A percentile compares a stretch with the other conserved stretches of the same genome.
phyloP scores from a whole-genome alignment of 2,329 filamentous ascomycete species.

The Diaporthe helianthi region DNA sequence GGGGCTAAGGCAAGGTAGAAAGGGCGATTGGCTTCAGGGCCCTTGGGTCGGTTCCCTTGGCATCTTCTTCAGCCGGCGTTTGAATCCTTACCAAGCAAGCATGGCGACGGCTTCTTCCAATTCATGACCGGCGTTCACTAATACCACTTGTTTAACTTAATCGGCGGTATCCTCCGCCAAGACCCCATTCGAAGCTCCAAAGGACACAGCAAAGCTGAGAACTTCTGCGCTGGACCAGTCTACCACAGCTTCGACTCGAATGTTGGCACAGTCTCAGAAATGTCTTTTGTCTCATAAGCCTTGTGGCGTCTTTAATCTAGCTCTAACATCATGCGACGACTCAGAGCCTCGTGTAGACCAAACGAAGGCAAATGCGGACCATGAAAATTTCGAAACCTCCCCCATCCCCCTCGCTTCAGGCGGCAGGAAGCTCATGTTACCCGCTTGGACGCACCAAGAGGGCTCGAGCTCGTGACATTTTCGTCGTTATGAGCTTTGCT shows the following conservation, averaged over 20 bases:
- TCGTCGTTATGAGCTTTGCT: neutral
- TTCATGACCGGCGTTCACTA: constrained; percentile 13
- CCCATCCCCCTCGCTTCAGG: neutral
- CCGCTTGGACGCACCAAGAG: neutral
- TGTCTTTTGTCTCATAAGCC: neutral
- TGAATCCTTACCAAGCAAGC: constrained; percentile 28
- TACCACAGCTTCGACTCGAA: neutral
- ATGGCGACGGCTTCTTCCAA: constrained; percentile 11
- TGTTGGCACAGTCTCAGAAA: neutral
- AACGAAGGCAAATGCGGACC: neutral
- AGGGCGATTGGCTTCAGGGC: neutral
- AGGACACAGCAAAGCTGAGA: neutral
- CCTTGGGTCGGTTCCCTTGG: neutral
- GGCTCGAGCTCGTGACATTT: neutral
- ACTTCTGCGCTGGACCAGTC: neutral
- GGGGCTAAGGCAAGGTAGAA: neutral
- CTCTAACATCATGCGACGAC: neutral
- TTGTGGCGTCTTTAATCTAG: neutral
- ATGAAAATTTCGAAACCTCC: neutral
- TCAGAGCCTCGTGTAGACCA: neutral
- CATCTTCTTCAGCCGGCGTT: constrained; percentile 28
- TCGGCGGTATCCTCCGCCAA: neutral
- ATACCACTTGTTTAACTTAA: constrained; percentile 1
- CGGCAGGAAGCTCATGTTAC: neutral
- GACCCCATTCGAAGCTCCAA: neutral